A percentile compares a stretch with the other conserved stretches of the same genome.
Conservation (phyloP, 768 basidiomycete species). For the Polyporus arcularius region DNA sequence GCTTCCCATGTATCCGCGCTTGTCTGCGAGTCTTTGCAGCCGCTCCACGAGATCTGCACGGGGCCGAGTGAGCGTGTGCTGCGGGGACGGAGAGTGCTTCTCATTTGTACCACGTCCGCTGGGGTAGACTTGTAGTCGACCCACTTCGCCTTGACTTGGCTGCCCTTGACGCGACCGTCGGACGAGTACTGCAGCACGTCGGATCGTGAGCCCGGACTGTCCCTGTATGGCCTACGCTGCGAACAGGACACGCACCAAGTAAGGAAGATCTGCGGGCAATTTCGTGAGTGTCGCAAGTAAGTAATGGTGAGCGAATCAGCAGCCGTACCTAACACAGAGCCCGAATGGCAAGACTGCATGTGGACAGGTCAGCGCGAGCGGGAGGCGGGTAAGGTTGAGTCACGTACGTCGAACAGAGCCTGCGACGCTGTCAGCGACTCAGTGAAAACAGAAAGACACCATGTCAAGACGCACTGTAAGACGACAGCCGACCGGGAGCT, state of each 20-base stretch:
- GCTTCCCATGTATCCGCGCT: constrained; percentile 74
- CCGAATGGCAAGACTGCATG: constrained; percentile 82
- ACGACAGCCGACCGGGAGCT: constrained; percentile 84
- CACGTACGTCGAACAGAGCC: constrained; percentile 35
- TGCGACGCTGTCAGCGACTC: constrained; percentile 3
- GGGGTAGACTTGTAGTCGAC: constrained; percentile 56
- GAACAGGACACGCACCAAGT: constrained; percentile 44
- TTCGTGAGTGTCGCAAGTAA: not conserved
- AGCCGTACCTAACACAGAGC: constrained; percentile 72
- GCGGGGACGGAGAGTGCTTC: not conserved
- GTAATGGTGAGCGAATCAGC: not conserved
- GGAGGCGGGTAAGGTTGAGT: no score
- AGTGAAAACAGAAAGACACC: not conserved
- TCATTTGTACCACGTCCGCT: constrained; percentile 86
- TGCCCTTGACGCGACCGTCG: constrained; percentile 32
- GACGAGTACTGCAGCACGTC: constrained; percentile 28
- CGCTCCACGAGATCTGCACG: constrained; percentile 78
- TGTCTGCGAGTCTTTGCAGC: constrained; percentile 81
- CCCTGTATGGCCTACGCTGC: not conserved
- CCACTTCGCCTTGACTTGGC: constrained; percentile 27
- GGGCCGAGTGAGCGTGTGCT: not conserved
- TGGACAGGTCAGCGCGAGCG: not conserved
- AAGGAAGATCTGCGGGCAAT: constrained; percentile 58
- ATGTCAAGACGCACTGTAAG: constrained; percentile 62
- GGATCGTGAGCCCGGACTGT: not conserved